Evolutionary conservation across 2,329 filamentous ascomycete species (phyloP).

Genomic region (Botrytis galanthina): DNA sequence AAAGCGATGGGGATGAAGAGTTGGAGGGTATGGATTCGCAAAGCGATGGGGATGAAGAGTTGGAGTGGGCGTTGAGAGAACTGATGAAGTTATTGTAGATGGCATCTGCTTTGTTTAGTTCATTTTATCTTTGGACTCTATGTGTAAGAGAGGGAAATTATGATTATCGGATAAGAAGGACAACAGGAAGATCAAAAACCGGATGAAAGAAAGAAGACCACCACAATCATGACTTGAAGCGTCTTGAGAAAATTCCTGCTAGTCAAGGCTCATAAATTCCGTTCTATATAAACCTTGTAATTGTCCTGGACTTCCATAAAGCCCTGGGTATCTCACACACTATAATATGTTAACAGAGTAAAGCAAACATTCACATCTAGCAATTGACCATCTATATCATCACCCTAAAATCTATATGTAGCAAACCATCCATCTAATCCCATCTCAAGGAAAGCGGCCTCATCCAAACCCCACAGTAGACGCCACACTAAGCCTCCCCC

Average conservation of each 20-base stretch:
- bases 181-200: background rate
- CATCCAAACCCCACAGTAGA: background rate
- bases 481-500: background rate
- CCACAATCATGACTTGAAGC: background rate
- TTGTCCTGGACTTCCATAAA: too few species aligned
- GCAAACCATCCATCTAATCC: background rate
- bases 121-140: background rate
- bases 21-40: background rate
- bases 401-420: background rate
- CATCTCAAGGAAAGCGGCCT: background rate
- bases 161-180: background rate
- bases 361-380: background rate
- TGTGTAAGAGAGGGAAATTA: fast-evolving
- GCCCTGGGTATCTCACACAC: too few species aligned
- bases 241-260: background rate
- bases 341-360: background rate
- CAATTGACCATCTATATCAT: background rate
- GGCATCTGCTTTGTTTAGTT: background rate
- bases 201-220: background rate
- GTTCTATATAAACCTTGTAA: background rate
- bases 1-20: background rate
- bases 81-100: conserved; percentile 1
- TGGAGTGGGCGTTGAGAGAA: background rate
- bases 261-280: background rate
- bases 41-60: background rate